Evolutionary conservation across 495 filamentous ascomycete species (phyloP).

Genomic region (Neurospora terricola): DNA sequence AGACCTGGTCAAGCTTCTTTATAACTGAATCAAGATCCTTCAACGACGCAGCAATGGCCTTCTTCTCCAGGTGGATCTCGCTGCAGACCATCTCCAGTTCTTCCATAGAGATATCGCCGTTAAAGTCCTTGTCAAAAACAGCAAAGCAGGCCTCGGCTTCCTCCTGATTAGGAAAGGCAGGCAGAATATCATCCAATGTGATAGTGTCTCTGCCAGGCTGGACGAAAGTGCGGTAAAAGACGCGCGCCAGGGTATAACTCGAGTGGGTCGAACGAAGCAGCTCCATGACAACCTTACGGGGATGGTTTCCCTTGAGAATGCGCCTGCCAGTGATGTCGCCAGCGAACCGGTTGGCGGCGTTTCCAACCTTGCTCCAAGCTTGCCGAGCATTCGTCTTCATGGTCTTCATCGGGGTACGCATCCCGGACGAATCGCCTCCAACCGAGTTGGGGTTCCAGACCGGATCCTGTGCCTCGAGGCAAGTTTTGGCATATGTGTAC

Average conservation of each 20-base stretch:
- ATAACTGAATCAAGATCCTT: constrained; percentile 96
- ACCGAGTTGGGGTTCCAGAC: constrained; percentile 31
- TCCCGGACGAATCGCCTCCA: constrained; percentile 38
- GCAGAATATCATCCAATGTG: constrained; percentile 61
- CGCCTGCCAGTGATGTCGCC: constrained; percentile 85
- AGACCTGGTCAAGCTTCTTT: constrained; percentile 77
- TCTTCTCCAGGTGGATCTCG: constrained; percentile 90
- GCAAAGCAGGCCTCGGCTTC: constrained; percentile 86
- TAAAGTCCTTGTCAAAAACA: constrained; percentile 95
- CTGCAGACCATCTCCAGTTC: constrained; percentile 90
- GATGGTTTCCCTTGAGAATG: constrained; percentile 65
- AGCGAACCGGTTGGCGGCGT: constrained; percentile 81
- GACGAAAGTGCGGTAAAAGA: constrained; percentile 86
- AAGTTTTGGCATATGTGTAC: constrained; percentile 69
- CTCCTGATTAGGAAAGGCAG: constrained; percentile 73
- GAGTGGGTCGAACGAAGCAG: constrained; percentile 62
- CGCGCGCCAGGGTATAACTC: constrained; percentile 78
- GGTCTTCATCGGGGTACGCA: constrained; percentile 60
- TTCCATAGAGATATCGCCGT: constrained; percentile 93
- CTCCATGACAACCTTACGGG: constrained; percentile 74
- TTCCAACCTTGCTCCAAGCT: constrained; percentile 71
- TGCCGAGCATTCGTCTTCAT: constrained; percentile 62
- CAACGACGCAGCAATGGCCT: constrained; percentile 85
- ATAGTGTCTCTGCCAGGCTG: constrained; percentile 66
- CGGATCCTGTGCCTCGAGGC: constrained; percentile 61